Evolutionary conservation across 495 filamentous ascomycete species (phyloP).

Genomic region (Hyaloscypha hepaticicola): DNA sequence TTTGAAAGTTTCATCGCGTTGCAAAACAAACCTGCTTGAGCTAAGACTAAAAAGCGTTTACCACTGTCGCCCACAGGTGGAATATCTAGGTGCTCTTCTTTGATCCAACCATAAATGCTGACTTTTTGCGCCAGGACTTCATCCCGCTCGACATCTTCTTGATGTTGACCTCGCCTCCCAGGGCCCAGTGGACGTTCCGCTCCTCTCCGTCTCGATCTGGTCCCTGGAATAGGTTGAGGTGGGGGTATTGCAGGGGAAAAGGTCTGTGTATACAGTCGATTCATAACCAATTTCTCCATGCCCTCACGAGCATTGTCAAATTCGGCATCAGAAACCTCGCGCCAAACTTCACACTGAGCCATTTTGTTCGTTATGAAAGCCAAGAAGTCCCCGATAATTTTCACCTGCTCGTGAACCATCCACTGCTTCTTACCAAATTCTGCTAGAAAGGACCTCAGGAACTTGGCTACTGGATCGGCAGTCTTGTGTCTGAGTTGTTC

Average conservation of each 20-base stretch:
- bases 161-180: constrained; percentile 88
- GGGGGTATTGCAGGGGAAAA: constrained; percentile 91
- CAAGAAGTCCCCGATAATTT: constrained; percentile 95
- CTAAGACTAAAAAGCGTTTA: constrained; percentile 80
- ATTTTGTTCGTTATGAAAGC: constrained; percentile 99
- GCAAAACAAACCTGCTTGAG: constrained; percentile 70
- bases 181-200: constrained; percentile 71
- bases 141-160: constrained; percentile 97
- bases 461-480: constrained; percentile 93
- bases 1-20: neutral
- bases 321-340: constrained; percentile 90
- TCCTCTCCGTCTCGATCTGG: constrained; percentile 66
- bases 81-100: constrained; percentile 93
- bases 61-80: constrained; percentile 80
- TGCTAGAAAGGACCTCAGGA: constrained; percentile 86
- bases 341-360: constrained; percentile 97
- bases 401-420: constrained; percentile 99
- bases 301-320: constrained; percentile 98
- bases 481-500: constrained; percentile 94
- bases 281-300: constrained; percentile 99
- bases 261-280: constrained; percentile 91
- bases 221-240: constrained; percentile 68
- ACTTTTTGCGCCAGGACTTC: constrained; percentile 95
- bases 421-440: constrained; percentile 98
- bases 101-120: constrained; percentile 92